These are phyloP conservation scores for Gossypium rotundifolium DNA, from an alignment of 345 rosid genomes.

Conservation along the genomic window DNA sequence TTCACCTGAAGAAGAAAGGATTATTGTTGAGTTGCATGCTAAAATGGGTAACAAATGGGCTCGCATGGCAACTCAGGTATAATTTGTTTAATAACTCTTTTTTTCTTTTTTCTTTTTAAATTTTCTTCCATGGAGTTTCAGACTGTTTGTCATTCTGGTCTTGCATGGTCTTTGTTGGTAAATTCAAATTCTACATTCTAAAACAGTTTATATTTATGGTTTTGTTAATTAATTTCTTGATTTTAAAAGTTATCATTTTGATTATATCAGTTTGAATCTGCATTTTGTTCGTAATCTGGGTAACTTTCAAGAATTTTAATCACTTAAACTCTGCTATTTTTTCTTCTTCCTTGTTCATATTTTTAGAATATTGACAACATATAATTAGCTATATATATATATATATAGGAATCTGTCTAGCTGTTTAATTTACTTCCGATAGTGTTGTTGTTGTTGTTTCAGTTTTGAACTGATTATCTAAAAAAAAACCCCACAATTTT, in stretches of 20 bases:
- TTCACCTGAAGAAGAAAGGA: slow-evolving; percentile 43
- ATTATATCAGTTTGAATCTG: not conserved
- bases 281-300: not conserved
- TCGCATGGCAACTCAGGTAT: slow-evolving; percentile 60
- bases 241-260: not conserved
- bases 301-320: not conserved
- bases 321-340: not conserved
- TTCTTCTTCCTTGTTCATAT: not conserved
- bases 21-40: slow-evolving; percentile 49
- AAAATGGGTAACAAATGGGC: slow-evolving; percentile 61
- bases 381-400: not conserved
- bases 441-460: not conserved
- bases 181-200: not conserved
- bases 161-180: not conserved
- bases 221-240: not conserved
- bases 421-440: not conserved
- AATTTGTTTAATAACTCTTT: not conserved
- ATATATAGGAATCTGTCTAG: not conserved
- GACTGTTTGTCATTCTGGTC: not conserved
- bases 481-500: not conserved
- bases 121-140: not conserved
- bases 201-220: not conserved
- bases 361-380: not conserved
- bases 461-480: not conserved
- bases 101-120: not conserved